Base-by-base conservation (phyloP, 225 moss, liverwort and hornwort species). In the Neckera pumila region DNA sequence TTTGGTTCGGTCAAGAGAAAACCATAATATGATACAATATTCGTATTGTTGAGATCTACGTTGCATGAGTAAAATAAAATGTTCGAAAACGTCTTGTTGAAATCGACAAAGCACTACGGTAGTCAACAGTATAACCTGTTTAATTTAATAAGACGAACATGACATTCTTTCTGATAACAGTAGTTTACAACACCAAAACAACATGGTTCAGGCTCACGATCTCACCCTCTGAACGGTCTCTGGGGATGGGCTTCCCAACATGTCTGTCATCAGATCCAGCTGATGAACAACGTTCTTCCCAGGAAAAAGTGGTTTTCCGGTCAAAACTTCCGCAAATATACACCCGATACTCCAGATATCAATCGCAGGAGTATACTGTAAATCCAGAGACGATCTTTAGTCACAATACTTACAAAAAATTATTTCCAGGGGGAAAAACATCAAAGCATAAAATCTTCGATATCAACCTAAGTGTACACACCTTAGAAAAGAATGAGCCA, bases 261-360 rank as follows among this genome's bases (percentile, higher is more conserved):
- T 97, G 91, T 97, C 97, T 63, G 99, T 99, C 99, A 99, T 99
- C 81, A 99, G 91, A 90, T 99, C 99, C 91, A 99, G 95, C 91
- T 99, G 99, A 92, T 99, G 99, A 61, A 99, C 99, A 47, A 97
- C 97, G 81, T 99, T 99, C 91, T 99, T 99, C 85, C 99, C 99
- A 86, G 99, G 97, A 87, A 99, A 99, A 59, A 99, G 94, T 34
- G 99, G 99, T 93, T 97, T 99, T 85, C 99, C 99, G 18, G 99
- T 97, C 95, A 99, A 90, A 69, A 99, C 96, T 93, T 99, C 99
- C 70, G 99, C 97, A 84, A 99, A 99, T 93, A 99, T 99, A 89
- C 99, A 99, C 70, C 99, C 97, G 86, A 99, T 99, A 92, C 97
- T 99, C 99, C 99, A 99, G 84, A 97, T 97, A 89, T 99, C 99